Base-by-base conservation (phyloP, 352 stramenopile genomes). In the Globisporangium cederbergense region DNA sequence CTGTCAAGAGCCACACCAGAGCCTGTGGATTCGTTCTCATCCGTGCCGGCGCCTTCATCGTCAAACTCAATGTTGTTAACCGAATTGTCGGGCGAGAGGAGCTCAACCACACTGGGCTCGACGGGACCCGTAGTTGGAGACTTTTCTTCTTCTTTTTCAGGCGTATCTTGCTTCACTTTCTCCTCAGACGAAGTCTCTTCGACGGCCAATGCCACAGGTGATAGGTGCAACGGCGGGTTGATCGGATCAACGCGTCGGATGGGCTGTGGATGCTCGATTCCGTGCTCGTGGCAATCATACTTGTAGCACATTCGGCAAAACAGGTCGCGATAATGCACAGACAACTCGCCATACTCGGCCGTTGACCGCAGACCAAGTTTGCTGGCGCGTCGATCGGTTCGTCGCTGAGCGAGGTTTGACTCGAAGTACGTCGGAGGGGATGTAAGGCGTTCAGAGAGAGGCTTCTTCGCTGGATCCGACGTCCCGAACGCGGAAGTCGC, bases 281-380 rank as follows among this genome's bases (percentile, higher is more conserved):
- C 91, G 70, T 98, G 93, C 45, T 95, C 72, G 22, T 89, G 81
- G 62, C 93, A 98, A 69, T 98, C 91, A 68, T 97, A 98, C 50
- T 83, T 87, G 70, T 97, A 97, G 70, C 93, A 98, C 73, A 91
- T 87, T 36, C 89, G 79, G 68, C 93, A 98, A 60, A 97, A 97
- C 25, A 98, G 71, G 49, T 96, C 82, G n/a, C 88, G 81, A 69
- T 95, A 98, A 3, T 84, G 92, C 68, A 97, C 83, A 43, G 88
- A 83, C 22, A 96, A 65, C 54, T 90, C 74, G 7, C 68, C 68
- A 58, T 96, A 98, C 36, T 87, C 72, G 34, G 62, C 70, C 8
- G 79, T 83, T 25, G 79, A 69, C 3, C 72, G 76, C 47, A 71
- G 51, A 8, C 63, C 63, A 22, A 68, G 63, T 5, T 43, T 56